Conservation (phyloP, 768 basidiomycete species). For the Pleurotus djamor region DNA sequence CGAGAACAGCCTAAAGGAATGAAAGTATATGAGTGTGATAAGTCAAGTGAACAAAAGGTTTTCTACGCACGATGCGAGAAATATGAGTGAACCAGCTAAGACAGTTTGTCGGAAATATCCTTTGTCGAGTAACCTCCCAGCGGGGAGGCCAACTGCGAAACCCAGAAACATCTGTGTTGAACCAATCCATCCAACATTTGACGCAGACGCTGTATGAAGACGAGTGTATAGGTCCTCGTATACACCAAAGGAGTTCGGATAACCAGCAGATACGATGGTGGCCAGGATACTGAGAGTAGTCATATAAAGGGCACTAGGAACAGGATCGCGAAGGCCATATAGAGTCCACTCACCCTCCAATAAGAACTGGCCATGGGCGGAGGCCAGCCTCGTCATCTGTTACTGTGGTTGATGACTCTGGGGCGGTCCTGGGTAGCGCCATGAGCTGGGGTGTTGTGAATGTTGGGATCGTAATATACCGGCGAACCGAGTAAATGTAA, state of each 20-base stretch:
- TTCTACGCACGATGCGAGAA: slow-evolving; percentile 27
- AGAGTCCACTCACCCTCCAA: slow-evolving; percentile 1
- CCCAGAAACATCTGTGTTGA: slow-evolving; percentile 31
- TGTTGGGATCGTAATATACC: too few relatives aligned
- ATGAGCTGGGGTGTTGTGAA: too few relatives aligned
- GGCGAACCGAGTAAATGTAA: too few relatives aligned
- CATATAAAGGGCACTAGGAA: too few relatives aligned
- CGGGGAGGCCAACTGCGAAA: slow-evolving; percentile 8
- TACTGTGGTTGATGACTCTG: too few relatives aligned
- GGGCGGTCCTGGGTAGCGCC: too few relatives aligned
- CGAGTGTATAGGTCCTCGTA: background rate
- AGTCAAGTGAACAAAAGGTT: background rate
- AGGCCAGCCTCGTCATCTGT: background rate
- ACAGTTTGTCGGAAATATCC: slow-evolving; percentile 28
- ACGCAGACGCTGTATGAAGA: background rate
- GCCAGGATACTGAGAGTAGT: background rate
- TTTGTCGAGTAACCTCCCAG: background rate
- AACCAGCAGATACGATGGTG: background rate
- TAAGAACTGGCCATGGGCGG: background rate
- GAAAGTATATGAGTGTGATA: background rate
- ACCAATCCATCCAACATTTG: slow-evolving; percentile 24
- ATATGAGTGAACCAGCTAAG: slow-evolving; percentile 34
- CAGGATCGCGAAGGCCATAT: too few relatives aligned
- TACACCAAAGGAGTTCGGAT: background rate
- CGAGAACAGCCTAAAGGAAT: background rate